Evolutionary conservation across 129 eudicot genomes (phyloP).

Genomic region (Heracleum sosnowskyi): DNA sequence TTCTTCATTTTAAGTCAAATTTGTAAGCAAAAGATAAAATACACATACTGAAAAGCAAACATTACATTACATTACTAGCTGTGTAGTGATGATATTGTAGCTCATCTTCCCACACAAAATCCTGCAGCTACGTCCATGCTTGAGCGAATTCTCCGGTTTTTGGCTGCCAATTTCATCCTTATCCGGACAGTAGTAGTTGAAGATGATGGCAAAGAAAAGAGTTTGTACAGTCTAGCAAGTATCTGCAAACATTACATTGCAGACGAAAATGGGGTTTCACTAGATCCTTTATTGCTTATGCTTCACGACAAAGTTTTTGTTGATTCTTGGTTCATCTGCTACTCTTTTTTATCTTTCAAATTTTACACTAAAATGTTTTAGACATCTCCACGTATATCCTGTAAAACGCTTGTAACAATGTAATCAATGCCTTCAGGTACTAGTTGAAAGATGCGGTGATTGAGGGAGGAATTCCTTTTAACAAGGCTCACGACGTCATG

Average conservation of each 20-base stretch:
- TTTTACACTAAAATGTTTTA: background rate
- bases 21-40: too few species aligned
- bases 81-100: too few species aligned
- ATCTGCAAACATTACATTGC: constrained; percentile 17
- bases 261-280: constrained; percentile 28
- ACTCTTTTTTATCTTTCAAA: background rate
- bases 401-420: background rate
- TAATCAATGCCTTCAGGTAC: background rate
- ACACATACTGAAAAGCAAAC: too few species aligned
- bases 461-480: background rate
- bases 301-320: constrained; percentile 17
- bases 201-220: constrained; percentile 16
- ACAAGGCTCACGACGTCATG: background rate
- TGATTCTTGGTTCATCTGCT: constrained; percentile 21
- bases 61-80: too few species aligned
- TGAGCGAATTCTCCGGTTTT: constrained; percentile 30
- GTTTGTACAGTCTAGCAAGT: constrained; percentile 19
- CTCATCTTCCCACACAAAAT: too few species aligned
- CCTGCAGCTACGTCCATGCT: constrained; percentile 20
- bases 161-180: constrained; percentile 21
- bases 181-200: background rate
- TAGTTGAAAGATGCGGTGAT: background rate
- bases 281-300: constrained; percentile 21
- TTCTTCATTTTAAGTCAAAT: too few species aligned
- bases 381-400: too few species aligned